Conservation (phyloP, 2,329 filamentous ascomycete species). For the Curvularia eragrostidis region DNA sequence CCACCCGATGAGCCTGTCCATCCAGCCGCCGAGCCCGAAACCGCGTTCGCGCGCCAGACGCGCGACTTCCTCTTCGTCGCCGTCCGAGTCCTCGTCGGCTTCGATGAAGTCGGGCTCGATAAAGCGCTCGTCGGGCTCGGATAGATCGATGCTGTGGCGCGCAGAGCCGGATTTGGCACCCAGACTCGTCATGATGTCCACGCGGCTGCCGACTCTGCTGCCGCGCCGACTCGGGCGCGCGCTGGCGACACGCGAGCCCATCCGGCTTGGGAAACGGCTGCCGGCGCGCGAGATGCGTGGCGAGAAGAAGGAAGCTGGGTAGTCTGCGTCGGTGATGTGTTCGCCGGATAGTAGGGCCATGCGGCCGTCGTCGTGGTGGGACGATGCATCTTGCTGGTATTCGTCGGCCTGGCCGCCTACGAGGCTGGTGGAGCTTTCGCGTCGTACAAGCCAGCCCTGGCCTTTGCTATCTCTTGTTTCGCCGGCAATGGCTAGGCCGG, state of each 20-base stretch:
- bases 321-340: conserved; percentile 45
- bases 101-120: conserved; percentile 61
- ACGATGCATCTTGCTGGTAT: conserved; percentile 37
- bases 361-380: conserved; percentile 34
- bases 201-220: conserved; percentile 44
- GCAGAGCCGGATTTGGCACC: conserved; percentile 26
- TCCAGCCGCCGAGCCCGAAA: conserved; percentile 63
- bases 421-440: conserved; percentile 63
- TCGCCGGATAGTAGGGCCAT: conserved; percentile 44
- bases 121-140: conserved; percentile 32
- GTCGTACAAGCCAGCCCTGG: conserved; percentile 66
- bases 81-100: conserved; percentile 49
- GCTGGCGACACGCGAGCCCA: conserved; percentile 50
- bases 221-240: conserved; percentile 48
- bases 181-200: conserved; percentile 48
- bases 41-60: conserved; percentile 59
- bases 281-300: conserved; percentile 39
- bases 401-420: conserved; percentile 50
- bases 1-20: conserved; percentile 66
- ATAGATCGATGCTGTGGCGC: conserved; percentile 42
- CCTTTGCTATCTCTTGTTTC: conserved; percentile 66
- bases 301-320: conserved; percentile 36
- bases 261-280: conserved; percentile 48
- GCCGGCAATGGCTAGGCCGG: conserved; percentile 63
- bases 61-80: conserved; percentile 62